phyloP scores from a whole-genome alignment of 2,329 filamentous ascomycete species.

The Exophiala phaeomuriformis region DNA sequence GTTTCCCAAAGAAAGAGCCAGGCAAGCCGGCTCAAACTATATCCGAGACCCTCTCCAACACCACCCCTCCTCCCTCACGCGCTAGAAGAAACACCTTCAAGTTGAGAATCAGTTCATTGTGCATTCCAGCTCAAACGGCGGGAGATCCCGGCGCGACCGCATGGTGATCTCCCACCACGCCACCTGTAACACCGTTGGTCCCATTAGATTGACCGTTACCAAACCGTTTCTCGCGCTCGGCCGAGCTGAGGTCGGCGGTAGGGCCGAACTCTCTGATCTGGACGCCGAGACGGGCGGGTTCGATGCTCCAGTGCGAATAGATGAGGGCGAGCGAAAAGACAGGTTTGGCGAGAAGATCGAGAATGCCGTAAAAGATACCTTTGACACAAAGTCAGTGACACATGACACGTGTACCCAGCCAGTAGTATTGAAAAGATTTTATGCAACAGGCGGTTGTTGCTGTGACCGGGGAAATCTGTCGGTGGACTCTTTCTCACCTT shows the following conservation, averaged over 20 bases:
- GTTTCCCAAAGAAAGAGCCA: too few species aligned
- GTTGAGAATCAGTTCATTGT: too few species aligned
- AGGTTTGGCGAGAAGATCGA: slow-evolving; percentile 12
- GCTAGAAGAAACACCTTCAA: too few species aligned
- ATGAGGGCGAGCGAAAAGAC: slow-evolving; percentile 6
- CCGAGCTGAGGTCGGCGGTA: neutral
- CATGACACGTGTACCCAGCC: too few species aligned
- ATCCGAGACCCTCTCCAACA: too few species aligned
- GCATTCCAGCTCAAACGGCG: too few species aligned
- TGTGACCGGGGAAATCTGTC: neutral
- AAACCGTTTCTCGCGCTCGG: neutral
- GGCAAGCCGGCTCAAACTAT: too few species aligned
- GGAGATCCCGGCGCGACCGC: too few species aligned
- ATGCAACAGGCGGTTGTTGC: neutral
- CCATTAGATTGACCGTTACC: neutral
- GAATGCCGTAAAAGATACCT: slow-evolving; percentile 20
- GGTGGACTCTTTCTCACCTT: neutral
- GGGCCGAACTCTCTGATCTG: neutral
- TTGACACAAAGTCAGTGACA: neutral
- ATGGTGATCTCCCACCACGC: too few species aligned
- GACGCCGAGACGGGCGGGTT: slow-evolving; percentile 12
- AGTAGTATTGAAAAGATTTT: neutral
- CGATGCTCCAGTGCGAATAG: slow-evolving; percentile 15
- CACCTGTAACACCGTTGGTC: too few species aligned
- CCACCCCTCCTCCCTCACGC: too few species aligned